A percentile compares a stretch with the other conserved stretches of the same genome.
phyloP scores from a whole-genome alignment of 495 filamentous ascomycete species.

The Neurospora sp. region DNA sequence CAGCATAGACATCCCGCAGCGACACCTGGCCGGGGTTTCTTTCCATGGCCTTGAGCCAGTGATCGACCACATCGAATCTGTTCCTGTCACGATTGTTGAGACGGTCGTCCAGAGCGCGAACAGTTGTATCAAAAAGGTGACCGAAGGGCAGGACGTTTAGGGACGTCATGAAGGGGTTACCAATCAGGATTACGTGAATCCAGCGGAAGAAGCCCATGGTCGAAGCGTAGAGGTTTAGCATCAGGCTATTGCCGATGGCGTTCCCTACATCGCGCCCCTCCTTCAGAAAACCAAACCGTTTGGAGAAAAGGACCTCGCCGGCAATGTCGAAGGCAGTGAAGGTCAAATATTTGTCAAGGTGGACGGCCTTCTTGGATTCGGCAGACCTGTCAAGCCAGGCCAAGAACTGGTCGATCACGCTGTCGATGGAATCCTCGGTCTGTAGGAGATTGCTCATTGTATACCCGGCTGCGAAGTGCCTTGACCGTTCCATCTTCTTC shows the following conservation, averaged over 20 bases:
- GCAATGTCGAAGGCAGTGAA: constrained; percentile 28
- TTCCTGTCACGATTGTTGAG: constrained; percentile 23
- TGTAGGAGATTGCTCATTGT: constrained; percentile 32
- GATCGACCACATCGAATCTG: background rate
- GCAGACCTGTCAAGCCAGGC: constrained; percentile 21
- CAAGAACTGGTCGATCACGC: constrained; percentile 21
- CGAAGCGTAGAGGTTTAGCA: constrained; percentile 13
- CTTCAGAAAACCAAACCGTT: constrained; percentile 32
- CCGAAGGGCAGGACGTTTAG: constrained; percentile 30
- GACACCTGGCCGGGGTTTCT: background rate
- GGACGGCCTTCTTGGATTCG: constrained; percentile 8
- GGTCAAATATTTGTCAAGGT: constrained; percentile 28
- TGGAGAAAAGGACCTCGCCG: constrained; percentile 24
- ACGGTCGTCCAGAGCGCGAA: constrained; percentile 25
- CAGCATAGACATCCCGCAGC: background rate
- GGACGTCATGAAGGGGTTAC: constrained; percentile 32
- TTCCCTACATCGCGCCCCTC: constrained; percentile 28
- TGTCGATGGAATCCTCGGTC: constrained; percentile 29
- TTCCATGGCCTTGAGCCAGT: background rate
- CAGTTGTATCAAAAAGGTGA: constrained; percentile 33
- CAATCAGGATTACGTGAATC: constrained; percentile 24
- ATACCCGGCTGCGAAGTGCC: constrained; percentile 29
- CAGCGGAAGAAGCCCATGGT: constrained; percentile 31
- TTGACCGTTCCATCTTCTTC: constrained; percentile 22
- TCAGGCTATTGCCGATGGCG: constrained; percentile 17